phyloP scores from a whole-genome alignment of 2,329 filamentous ascomycete species.

The Pyricularia sp. region DNA sequence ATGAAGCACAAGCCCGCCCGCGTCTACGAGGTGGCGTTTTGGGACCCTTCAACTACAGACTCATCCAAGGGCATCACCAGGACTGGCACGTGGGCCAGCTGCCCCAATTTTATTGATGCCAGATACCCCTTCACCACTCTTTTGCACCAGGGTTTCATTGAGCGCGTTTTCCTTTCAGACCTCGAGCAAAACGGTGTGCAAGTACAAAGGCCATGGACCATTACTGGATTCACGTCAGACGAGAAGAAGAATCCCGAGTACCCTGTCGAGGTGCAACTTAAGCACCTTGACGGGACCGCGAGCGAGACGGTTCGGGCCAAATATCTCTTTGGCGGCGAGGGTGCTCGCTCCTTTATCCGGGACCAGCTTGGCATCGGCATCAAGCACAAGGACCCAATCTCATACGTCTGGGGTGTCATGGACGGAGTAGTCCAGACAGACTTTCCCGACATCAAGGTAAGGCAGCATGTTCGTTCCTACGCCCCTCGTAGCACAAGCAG shows the following conservation, averaged over 20 bases:
- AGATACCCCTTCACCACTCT: slow-evolving; percentile 63
- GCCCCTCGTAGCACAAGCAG: not conserved
- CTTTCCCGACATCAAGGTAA: slow-evolving; percentile 67
- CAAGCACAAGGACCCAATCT: slow-evolving; percentile 59
- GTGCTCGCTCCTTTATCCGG: slow-evolving; percentile 57
- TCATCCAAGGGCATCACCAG: slow-evolving; percentile 46
- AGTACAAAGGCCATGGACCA: slow-evolving; percentile 57
- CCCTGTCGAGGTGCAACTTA: slow-evolving; percentile 70
- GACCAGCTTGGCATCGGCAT: slow-evolving; percentile 61
- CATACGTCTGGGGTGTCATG: slow-evolving; percentile 69
- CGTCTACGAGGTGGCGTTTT: slow-evolving; percentile 70
- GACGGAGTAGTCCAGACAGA: slow-evolving; percentile 64
- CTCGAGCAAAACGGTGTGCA: slow-evolving; percentile 50
- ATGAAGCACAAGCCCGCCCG: slow-evolving; percentile 83
- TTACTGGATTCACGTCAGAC: slow-evolving; percentile 51
- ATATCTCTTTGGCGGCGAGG: slow-evolving; percentile 65
- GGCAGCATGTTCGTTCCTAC: not conserved
- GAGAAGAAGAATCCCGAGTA: slow-evolving; percentile 51
- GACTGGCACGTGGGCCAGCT: slow-evolving; percentile 75
- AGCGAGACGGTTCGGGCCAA: slow-evolving; percentile 60
- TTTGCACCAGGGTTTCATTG: slow-evolving; percentile 63
- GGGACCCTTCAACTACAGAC: slow-evolving; percentile 48
- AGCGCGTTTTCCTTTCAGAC: slow-evolving; percentile 60
- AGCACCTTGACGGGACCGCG: slow-evolving; percentile 63
- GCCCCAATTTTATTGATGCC: slow-evolving; percentile 72